A percentile compares a stretch with the other conserved stretches of the same genome.
phyloP scores from a whole-genome alignment of 2,329 filamentous ascomycete species.

The Aspergillus proliferans region DNA sequence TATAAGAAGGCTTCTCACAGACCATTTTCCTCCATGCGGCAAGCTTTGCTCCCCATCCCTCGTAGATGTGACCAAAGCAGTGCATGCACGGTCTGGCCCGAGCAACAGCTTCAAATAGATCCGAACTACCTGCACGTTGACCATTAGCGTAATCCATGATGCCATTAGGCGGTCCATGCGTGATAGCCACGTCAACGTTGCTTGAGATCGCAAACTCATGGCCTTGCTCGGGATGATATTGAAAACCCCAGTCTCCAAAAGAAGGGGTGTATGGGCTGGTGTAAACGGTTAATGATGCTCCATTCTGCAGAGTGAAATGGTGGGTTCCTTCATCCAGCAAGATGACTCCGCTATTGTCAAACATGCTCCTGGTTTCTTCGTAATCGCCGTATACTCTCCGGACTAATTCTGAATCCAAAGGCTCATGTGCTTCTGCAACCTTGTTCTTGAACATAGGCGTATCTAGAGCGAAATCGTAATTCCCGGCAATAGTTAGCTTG shows the following conservation, averaged over 20 bases:
- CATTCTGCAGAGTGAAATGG: constrained; percentile 45
- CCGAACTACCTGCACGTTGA: constrained; percentile 27
- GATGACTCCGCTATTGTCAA: constrained; percentile 38
- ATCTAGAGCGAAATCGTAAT: constrained; percentile 48
- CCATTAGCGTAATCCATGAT: constrained; percentile 42
- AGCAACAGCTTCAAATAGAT: constrained; percentile 27
- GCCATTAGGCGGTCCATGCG: constrained; percentile 51
- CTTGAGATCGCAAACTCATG: constrained; percentile 33
- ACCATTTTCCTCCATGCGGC: constrained; percentile 44
- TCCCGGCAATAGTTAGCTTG: constrained; percentile 52
- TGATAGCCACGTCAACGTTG: constrained; percentile 45
- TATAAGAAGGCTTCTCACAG: constrained; percentile 36
- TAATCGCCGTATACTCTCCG: constrained; percentile 35
- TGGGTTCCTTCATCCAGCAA: constrained; percentile 50
- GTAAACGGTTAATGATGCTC: constrained; percentile 45
- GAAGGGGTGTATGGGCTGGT: constrained; percentile 51
- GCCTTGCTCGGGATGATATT: constrained; percentile 35
- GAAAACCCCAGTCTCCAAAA: constrained; percentile 45
- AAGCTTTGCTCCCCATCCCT: constrained; percentile 52
- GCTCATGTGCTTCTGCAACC: constrained; percentile 19
- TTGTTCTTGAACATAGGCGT: constrained; percentile 30
- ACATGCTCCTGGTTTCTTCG: constrained; percentile 34
- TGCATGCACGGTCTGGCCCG: constrained; percentile 29
- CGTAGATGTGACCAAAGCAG: constrained; percentile 40
- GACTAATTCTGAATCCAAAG: constrained; percentile 23